Base-by-base conservation (phyloP, 108 stramenopile species). In the Nitzschia palea region DNA sequence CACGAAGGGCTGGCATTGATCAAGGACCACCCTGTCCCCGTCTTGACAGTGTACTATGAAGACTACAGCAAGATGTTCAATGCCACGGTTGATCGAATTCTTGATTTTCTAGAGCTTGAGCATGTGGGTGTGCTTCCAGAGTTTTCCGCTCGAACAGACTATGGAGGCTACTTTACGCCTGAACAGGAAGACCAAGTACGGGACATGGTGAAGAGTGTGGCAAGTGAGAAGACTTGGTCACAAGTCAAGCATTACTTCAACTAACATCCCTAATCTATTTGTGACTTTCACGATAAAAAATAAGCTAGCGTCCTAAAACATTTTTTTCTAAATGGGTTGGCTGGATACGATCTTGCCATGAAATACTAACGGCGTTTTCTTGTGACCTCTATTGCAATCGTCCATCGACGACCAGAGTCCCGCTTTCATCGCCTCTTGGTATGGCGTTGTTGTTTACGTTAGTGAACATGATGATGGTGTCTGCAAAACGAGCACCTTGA, bases 1-100 rank as follows among this genome's bases (percentile, higher is more conserved):
- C 76, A 87, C 34, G 40, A 71, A 18, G 17, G 34, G 14, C 18
- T 55, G 14, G 70, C 79, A 44, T 55, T 83, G 35, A 40, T 77
- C 18, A 52, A 62, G 0, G 20, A 40, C 23, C 63, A 77, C 43
- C 36, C 70, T 15, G 44, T 89, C 31, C 88, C 91, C 4, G 73
- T 81, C 4, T 51, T 79, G 18, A 71, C 85, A 14, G 36, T 94
- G 22, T 77, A 89, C 47, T 94, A 94, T 67, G 93, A 94, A 70
- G 85, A 93, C 62, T 93, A 87, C 67, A 64, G 58, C 5, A 57
- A 28, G 12, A 76, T 81, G 51, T 84, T 80, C 37, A 75, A 76
- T 40, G 40, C 60, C 33, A 88, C 86, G 2, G 70, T 76, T 10
- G 48, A 65, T 12, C 17, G 12, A 14, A 62, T 94, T 20, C 53